Base-by-base conservation (phyloP, 2,329 filamentous ascomycete species). In the Alternaria atra region DNA sequence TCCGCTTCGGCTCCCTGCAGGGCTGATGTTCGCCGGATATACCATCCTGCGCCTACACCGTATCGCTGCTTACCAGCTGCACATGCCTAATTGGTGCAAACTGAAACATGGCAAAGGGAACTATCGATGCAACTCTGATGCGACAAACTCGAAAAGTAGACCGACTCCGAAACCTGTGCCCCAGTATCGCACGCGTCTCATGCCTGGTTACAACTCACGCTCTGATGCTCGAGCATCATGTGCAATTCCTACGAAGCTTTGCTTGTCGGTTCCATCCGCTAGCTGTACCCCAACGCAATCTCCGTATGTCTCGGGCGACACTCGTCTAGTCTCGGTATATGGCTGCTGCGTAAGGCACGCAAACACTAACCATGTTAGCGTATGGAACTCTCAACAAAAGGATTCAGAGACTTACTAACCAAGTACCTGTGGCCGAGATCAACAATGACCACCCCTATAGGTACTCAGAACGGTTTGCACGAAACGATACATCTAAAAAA, bases 251-350 rank as follows among this genome's bases (percentile, higher is more conserved):
- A 66, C 61, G 52, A 4, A 34, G 30, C 6, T 10, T 34, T 27
- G 40, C 53, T 17, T 8, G 10, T 73, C 65, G 1, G 62, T 69
- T 5, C 65, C 70, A 58, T 65, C 64, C 8, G 63, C 70, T 12
- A 71, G 46, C 57, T 69, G 70, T 52, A 73, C 68, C 29, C 67
- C 60, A 9, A 69, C 64, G 2, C 60, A 54, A 29, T 72, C 64
- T 8, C 68, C 69, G 60, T 89, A 88, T 65, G 85, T 87, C 71
- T 87, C 85, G 0, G 84, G 85, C 39, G 20, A 25, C 25, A 42
- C 20, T 23, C 20, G 39, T 42, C 39, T 25, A 42, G 39, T 42
- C 39, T 42, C 39, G 39, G 39, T 42, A 42, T 25, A 42, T 9
- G 20, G 20, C 39, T 42, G 10, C 48, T 77, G 69, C 25, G 77